A percentile compares a stretch with the other conserved stretches of the same genome.
These are phyloP conservation scores for Erythrophleum fordii DNA, from an alignment of 306 rosid species.

Conservation along the genomic window DNA sequence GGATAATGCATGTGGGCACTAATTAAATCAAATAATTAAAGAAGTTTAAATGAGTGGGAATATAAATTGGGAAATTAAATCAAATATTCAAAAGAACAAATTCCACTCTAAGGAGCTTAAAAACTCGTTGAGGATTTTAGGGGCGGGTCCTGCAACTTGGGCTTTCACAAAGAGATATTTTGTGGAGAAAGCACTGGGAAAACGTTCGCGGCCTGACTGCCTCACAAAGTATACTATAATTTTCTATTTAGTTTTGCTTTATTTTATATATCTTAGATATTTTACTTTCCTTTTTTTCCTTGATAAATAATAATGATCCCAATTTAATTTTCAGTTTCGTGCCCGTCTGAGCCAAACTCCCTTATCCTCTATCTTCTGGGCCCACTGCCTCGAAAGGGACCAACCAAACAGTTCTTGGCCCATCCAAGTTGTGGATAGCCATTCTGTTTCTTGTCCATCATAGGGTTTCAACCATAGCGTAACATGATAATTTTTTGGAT, in stretches of 20 bases:
- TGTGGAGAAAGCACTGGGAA: too few species aligned
- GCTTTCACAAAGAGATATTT: conserved; percentile 13
- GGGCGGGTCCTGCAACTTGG: background rate
- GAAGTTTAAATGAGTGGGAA: background rate
- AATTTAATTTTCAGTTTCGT: background rate
- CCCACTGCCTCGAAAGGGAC: background rate
- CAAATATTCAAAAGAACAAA: background rate
- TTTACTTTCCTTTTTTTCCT: background rate
- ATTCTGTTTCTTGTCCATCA: conserved; percentile 4
- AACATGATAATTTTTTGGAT: too few species aligned
- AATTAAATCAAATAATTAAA: too few species aligned
- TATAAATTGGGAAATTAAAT: background rate
- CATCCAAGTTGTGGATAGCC: conserved; percentile 16
- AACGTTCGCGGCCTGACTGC: background rate
- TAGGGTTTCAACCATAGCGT: too few species aligned
- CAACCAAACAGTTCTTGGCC: conserved; percentile 16
- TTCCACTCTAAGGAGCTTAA: background rate
- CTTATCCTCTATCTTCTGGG: conserved; percentile 13
- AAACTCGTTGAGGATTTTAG: background rate
- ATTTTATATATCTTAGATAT: background rate
- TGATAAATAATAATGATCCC: background rate
- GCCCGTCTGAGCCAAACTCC: background rate
- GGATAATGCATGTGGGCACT: background rate
- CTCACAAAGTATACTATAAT: background rate
- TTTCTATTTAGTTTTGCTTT: background rate